Percentiles rank a stretch among this genome's conserved stretches.
Evolutionary conservation across 148 eudicot genomes (phyloP).

Genomic region (Rhododendron henanense): DNA sequence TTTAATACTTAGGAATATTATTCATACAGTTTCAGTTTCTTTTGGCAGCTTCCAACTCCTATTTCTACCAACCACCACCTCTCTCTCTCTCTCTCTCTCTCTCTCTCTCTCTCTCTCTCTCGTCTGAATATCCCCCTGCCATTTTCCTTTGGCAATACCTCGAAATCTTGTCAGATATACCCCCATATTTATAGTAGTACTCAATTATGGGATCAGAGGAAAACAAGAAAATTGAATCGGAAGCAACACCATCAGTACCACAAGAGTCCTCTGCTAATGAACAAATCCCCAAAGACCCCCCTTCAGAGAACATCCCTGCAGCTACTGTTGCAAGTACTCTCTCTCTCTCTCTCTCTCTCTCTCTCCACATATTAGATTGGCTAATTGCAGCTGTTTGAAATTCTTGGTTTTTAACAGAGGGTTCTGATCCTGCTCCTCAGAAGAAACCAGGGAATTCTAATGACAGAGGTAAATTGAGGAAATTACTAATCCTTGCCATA

Average conservation of each 20-base stretch:
- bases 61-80: slow-evolving; percentile 8
- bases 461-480: slow-evolving; percentile 35
- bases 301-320: neutral
- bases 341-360: slow-evolving; percentile 8
- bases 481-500: neutral
- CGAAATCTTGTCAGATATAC: neutral
- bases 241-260: neutral
- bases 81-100: neutral
- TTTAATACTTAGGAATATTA: too few relatives aligned
- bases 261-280: neutral
- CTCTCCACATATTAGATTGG: neutral
- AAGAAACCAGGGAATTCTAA: slow-evolving; percentile 25
- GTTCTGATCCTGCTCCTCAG: slow-evolving; percentile 15
- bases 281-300: neutral
- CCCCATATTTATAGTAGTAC: neutral
- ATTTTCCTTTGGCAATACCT: neutral
- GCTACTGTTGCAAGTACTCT: slow-evolving; percentile 5
- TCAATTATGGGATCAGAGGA: neutral
- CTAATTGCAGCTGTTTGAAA: neutral
- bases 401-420: slow-evolving; percentile 14
- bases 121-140: neutral
- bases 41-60: slow-evolving; percentile 11
- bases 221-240: slow-evolving; percentile 5
- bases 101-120: neutral
- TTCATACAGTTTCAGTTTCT: neutral